These are phyloP conservation scores for Cryptococcus depauperatus DNA, from an alignment of 1,284 basidiomycete genomes.

Conservation along the genomic window DNA sequence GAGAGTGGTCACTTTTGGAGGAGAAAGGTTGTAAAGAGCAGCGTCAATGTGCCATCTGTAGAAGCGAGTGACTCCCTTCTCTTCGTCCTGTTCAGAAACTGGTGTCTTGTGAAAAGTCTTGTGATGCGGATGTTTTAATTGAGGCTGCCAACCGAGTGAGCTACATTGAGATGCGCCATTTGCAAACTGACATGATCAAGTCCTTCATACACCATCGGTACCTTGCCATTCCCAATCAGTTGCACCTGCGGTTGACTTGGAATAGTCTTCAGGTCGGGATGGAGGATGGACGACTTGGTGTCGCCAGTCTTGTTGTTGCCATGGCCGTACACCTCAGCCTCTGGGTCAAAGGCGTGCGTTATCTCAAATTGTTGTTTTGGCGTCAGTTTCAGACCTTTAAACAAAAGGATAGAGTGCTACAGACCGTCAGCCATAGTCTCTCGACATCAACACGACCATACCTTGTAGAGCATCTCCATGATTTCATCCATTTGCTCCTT, in stretches of 20 bases:
- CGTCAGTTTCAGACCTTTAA: constrained; percentile 58
- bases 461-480: constrained; percentile 60
- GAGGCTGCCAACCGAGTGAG: constrained; percentile 35
- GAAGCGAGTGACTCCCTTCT: constrained; percentile 67
- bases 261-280: constrained; percentile 78
- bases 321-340: constrained; percentile 66
- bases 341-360: constrained; percentile 70
- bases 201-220: constrained; percentile 62
- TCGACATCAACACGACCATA: constrained; percentile 19
- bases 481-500: constrained; percentile 54
- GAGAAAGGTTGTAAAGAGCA: constrained; percentile 74
- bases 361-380: constrained; percentile 75
- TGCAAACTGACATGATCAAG: constrained; percentile 53
- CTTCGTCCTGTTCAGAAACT: constrained; percentile 69
- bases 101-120: constrained; percentile 78
- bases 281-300: constrained; percentile 67
- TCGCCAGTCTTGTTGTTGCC: constrained; percentile 71
- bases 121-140: constrained; percentile 69
- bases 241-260: constrained; percentile 76
- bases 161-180: not conserved
- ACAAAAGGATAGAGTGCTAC: constrained; percentile 65
- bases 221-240: constrained; percentile 70
- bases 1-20: constrained; percentile 82
- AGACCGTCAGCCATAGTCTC: not conserved
- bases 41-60: constrained; percentile 94